Conservation (phyloP, 169 alveolate species). For the Cryptosporidium sp. region DNA sequence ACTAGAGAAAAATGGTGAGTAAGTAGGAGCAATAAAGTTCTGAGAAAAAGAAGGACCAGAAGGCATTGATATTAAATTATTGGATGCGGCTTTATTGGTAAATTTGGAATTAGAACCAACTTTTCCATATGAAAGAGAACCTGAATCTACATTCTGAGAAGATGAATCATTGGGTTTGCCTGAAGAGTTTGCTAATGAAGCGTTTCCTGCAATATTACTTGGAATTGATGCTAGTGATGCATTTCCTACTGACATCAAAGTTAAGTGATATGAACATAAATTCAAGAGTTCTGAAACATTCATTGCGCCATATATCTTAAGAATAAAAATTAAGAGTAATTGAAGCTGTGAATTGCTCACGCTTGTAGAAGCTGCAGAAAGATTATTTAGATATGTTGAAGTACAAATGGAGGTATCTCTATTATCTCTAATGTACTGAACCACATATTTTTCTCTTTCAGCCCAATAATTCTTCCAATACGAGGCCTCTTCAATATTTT, state of each 20-base stretch:
- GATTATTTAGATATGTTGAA: conserved; percentile 37
- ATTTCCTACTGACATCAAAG: conserved; percentile 67
- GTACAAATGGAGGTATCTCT: conserved; percentile 56
- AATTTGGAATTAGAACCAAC: conserved; percentile 13
- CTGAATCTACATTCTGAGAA: background rate
- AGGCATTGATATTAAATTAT: background rate
- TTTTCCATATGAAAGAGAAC: conserved; percentile 21
- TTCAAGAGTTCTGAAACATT: conserved; percentile 38
- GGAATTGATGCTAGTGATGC: conserved; percentile 49
- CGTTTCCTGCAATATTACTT: background rate
- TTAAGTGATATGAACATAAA: conserved; percentile 50
- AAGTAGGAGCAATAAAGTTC: conserved; percentile 68
- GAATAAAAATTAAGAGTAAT: conserved; percentile 15
- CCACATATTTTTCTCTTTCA: conserved; percentile 70
- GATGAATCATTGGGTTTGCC: conserved; percentile 13
- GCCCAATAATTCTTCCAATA: conserved; percentile 73
- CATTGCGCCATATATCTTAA: conserved; percentile 63
- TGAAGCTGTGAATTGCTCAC: conserved; percentile 69
- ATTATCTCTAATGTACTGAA: conserved; percentile 59
- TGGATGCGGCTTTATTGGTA: background rate
- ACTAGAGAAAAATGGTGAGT: conserved; percentile 38
- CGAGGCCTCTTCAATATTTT: conserved; percentile 33
- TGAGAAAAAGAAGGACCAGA: conserved; percentile 32
- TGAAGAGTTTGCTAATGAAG: background rate
- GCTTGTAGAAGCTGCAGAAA: conserved; percentile 41